These are phyloP conservation scores for Penicillium egyptiacum DNA, from an alignment of 495 filamentous ascomycete genomes.

Conservation along the genomic window DNA sequence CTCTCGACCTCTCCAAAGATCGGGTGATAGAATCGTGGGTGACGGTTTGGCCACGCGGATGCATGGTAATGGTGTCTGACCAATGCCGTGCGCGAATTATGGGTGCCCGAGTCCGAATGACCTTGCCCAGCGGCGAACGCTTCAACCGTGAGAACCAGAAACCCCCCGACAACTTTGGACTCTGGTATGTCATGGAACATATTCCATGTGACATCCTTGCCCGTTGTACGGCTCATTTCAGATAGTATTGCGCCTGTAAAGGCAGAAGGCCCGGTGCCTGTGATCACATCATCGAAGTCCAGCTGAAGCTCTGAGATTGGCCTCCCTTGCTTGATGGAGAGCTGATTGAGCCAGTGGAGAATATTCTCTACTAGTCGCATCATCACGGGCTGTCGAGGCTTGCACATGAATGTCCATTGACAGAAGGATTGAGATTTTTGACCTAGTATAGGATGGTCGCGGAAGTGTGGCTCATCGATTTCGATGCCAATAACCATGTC, in stretches of 20 bases:
- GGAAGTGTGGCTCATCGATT: conserved; percentile 62
- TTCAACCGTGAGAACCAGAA: conserved; percentile 62
- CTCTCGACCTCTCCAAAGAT: conserved; percentile 62
- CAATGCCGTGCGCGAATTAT: conserved; percentile 55
- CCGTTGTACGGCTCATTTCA: conserved; percentile 50
- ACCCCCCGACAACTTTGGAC: conserved; percentile 53
- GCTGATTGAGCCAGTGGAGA: conserved; percentile 55
- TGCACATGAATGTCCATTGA: conserved; percentile 69
- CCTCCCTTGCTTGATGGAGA: conserved; percentile 53
- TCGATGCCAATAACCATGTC: conserved; percentile 65
- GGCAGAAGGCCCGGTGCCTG: conserved; percentile 64
- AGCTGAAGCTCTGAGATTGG: conserved; percentile 55
- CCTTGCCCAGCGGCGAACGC: conserved; percentile 65
- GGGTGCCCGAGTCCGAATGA: conserved; percentile 64
- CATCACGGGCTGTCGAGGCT: conserved; percentile 61
- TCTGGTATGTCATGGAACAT: conserved; percentile 58
- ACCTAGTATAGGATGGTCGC: conserved; percentile 60
- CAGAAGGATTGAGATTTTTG: conserved; percentile 62
- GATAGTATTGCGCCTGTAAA: conserved; percentile 60
- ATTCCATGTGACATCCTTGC: conserved; percentile 50
- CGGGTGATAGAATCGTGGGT: conserved; percentile 60
- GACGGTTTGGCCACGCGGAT: conserved; percentile 57
- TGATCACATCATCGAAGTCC: conserved; percentile 67
- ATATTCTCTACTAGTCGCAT: conserved; percentile 61
- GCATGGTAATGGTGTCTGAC: conserved; percentile 67